Evolutionary conservation across 2,329 filamentous ascomycete genomes (phyloP), one percentile per base, ranked within the genome.

Genomic region (Neofusicoccum umdonicola): DNA sequence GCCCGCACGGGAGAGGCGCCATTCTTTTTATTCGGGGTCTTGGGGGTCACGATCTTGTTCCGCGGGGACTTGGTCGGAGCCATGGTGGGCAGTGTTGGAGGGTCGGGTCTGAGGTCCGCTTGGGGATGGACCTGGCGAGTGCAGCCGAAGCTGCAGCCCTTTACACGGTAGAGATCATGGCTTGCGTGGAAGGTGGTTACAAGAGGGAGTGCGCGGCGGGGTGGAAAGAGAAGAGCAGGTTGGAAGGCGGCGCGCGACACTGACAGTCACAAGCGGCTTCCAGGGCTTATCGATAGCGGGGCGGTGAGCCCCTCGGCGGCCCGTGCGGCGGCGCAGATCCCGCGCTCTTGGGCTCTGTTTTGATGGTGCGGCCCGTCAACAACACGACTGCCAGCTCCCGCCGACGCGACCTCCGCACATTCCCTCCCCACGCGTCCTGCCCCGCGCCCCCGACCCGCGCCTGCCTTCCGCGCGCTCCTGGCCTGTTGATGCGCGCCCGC

Each of bases 91-190:
- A 73, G 74, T 72, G 72, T 74, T 69, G 31, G 19, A 47, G 56
- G 56, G 31, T 71, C 72, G 65, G 69, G 72, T 72, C 70, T 15
- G 71, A 70, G 70, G 71, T 70, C 75, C 73, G 71, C 39, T 17
- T 50, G 70, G 69, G 61, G 52, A n/a, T 68, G 66, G 73, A 74
- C 72, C 71, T 69, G 70, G 68, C 77, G 76, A 78, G 67, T 72
- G 77, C 79, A 81, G 80, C 80, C 79, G 78, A 77, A 80, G 79
- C 80, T 75, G 78, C 77, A 74, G 74, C 74, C 75, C 74, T 76
- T 77, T 71, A 79, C 74, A 77, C 75, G 73, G 75, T 73, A 65
- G 62, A 50, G 60, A 62, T 67, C 67, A 70, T 71, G 57, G 22
- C 47, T 34, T 34, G 17, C 4, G 35, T 48, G 4, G 41, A 35